Conservation (phyloP, 139 green algal genomes). For the Picochlorum sp. region DNA sequence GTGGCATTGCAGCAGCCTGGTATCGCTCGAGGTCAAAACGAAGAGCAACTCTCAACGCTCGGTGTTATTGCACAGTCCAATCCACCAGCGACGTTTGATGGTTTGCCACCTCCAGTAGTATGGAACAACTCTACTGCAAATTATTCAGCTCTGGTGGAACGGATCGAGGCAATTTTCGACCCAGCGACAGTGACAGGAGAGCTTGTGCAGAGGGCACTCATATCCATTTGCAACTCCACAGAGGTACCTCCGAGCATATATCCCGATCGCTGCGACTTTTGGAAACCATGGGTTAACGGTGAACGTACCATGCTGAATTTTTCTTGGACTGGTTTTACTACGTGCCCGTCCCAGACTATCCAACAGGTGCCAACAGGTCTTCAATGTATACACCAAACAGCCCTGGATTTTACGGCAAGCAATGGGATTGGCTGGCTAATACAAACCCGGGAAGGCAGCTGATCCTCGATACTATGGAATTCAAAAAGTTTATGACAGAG, state of each 20-base stretch:
- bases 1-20: not conserved
- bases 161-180: not conserved
- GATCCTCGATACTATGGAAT: not conserved
- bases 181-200: not conserved
- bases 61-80: conserved; percentile 3
- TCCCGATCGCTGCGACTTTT: not conserved
- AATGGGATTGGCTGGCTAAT: conserved; percentile 1
- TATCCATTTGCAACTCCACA: not conserved
- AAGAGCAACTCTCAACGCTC: not conserved
- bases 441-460: conserved; percentile 3
- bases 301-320: conserved; percentile 1
- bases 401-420: conserved; percentile 1
- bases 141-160: not conserved
- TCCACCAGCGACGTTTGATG: not conserved
- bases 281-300: conserved; percentile 1
- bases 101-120: not conserved
- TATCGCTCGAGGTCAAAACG: not conserved
- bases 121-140: not conserved
- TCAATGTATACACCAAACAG: not conserved
- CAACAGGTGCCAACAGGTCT: conserved; percentile 1
- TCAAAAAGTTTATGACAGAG: conserved; percentile 1
- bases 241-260: conserved; percentile 3
- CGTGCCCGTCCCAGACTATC: conserved; percentile 1
- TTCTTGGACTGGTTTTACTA: conserved; percentile 6
- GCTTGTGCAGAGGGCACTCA: not conserved